Evolutionary conservation across 345 rosid genomes (phyloP).

Genomic region (Odontarrhena argentea): DNA sequence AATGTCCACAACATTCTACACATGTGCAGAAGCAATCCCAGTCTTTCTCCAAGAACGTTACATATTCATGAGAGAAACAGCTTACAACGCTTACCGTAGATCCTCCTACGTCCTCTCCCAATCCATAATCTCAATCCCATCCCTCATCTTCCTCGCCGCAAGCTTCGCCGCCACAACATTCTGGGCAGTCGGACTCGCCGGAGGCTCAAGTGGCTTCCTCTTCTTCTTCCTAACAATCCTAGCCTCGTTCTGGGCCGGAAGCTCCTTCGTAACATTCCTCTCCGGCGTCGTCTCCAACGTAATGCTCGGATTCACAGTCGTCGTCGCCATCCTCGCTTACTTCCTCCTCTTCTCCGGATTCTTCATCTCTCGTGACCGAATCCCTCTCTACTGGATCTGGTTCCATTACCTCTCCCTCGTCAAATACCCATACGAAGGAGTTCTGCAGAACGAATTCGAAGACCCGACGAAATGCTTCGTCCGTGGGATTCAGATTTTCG

Average conservation of each 20-base stretch:
- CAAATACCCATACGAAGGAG: conserved; percentile 81
- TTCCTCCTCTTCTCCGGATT: conserved; percentile 92
- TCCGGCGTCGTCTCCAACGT: conserved; percentile 87
- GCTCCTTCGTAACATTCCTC: conserved; percentile 87
- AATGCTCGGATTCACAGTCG: conserved; percentile 84
- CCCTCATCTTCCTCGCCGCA: conserved; percentile 64
- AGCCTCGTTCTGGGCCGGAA: conserved; percentile 92
- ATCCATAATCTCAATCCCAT: conserved; percentile 66
- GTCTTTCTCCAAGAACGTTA: conserved; percentile 89
- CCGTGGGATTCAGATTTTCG: conserved; percentile 81
- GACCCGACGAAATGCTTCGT: conserved; percentile 70
- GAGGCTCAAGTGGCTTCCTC: conserved; percentile 67
- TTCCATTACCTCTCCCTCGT: conserved; percentile 86
- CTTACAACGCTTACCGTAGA: conserved; percentile 86
- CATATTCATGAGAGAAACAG: conserved; percentile 96
- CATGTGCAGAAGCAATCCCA: conserved; percentile 92
- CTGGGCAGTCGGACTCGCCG: conserved; percentile 78
- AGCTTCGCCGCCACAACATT: conserved; percentile 73
- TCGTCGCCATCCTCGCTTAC: conserved; percentile 78
- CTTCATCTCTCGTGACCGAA: conserved; percentile 77
- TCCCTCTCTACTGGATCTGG: conserved; percentile 88
- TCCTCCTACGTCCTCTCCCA: conserved; percentile 92
- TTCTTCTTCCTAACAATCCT: conserved; percentile 71
- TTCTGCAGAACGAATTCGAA: conserved; percentile 64
- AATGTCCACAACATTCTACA: conserved; percentile 93